Evolutionary conservation across 2,329 filamentous ascomycete species (phyloP).

Genomic region (Aspergillus brunneoviolaceus): DNA sequence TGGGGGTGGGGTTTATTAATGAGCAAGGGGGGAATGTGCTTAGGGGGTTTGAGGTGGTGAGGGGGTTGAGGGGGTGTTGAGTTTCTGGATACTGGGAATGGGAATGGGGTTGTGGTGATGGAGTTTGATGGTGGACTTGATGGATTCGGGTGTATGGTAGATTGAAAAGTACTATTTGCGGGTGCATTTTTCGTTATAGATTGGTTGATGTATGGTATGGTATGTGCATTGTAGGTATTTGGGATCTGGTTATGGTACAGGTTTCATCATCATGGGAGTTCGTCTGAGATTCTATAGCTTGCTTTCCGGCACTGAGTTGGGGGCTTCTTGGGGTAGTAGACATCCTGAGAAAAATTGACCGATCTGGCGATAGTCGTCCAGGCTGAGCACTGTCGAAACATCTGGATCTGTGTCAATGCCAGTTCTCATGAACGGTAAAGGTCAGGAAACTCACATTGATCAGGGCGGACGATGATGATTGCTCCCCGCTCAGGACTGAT

Average conservation of each 20-base stretch:
- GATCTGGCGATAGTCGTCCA: slow-evolving; percentile 34
- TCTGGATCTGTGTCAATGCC: slow-evolving; percentile 24
- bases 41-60: slow-evolving; percentile 18
- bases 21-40: slow-evolving; percentile 27
- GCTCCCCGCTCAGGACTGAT: slow-evolving; percentile 49
- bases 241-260: too few relatives aligned
- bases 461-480: slow-evolving; percentile 58
- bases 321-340: slow-evolving; percentile 19
- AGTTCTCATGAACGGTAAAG: not conserved
- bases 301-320: slow-evolving; percentile 2
- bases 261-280: too few relatives aligned
- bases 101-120: not conserved
- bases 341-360: slow-evolving; percentile 40
- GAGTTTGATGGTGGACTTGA: too few relatives aligned
- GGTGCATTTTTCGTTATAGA: not conserved
- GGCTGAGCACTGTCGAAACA: slow-evolving; percentile 39
- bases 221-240: not conserved
- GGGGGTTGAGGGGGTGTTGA: not conserved
- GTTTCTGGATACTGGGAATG: too few relatives aligned
- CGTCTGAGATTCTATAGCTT: slow-evolving; percentile 8
- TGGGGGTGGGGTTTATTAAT: slow-evolving; percentile 23
- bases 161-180: not conserved
- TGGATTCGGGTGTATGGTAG: too few relatives aligned
- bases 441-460: slow-evolving; percentile 54
- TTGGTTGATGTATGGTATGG: not conserved